These are phyloP conservation scores for Effrenium voratum DNA, from an alignment of 73 alveolate genomes.

Conservation along the genomic window DNA sequence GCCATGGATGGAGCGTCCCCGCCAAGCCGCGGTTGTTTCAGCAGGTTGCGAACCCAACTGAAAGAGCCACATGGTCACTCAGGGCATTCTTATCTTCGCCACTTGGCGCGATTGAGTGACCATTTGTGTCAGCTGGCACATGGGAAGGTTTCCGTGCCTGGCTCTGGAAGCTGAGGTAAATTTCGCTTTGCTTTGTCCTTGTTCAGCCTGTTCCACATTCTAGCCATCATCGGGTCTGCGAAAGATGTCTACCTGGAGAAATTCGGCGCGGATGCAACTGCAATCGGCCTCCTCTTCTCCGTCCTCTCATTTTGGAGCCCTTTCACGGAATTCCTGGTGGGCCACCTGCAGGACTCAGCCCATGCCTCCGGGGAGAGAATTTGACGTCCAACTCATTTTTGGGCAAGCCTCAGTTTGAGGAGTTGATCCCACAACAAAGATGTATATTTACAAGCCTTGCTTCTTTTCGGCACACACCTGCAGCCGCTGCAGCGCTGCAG, in stretches of 20 bases:
- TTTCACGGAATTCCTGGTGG: slow-evolving; percentile 77
- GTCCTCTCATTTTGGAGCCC: slow-evolving; percentile 84
- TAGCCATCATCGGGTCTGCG: slow-evolving; percentile 87
- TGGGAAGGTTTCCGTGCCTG: neutral
- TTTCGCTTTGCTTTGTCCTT: slow-evolving; percentile 84
- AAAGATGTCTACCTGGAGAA: slow-evolving; percentile 86
- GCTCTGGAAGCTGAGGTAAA: slow-evolving; percentile 2
- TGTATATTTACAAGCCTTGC: too few relatives aligned
- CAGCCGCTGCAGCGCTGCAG: too few relatives aligned
- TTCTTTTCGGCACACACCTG: too few relatives aligned
- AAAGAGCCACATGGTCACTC: slow-evolving; percentile 82
- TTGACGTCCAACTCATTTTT: too few relatives aligned
- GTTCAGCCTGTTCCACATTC: slow-evolving; percentile 76
- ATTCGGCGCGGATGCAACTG: slow-evolving; percentile 80
- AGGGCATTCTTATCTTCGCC: slow-evolving; percentile 18
- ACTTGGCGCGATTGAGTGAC: neutral
- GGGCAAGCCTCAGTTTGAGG: too few relatives aligned
- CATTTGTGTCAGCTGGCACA: neutral
- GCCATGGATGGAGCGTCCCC: too few relatives aligned
- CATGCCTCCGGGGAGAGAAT: too few relatives aligned
- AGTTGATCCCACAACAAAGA: too few relatives aligned
- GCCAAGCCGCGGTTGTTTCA: neutral
- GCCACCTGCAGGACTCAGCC: slow-evolving; percentile 53
- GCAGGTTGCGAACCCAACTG: slow-evolving; percentile 29
- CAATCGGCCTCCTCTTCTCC: slow-evolving; percentile 63